Conservation (phyloP, 805 yeast species). For the Myxozyma geophila region DNA sequence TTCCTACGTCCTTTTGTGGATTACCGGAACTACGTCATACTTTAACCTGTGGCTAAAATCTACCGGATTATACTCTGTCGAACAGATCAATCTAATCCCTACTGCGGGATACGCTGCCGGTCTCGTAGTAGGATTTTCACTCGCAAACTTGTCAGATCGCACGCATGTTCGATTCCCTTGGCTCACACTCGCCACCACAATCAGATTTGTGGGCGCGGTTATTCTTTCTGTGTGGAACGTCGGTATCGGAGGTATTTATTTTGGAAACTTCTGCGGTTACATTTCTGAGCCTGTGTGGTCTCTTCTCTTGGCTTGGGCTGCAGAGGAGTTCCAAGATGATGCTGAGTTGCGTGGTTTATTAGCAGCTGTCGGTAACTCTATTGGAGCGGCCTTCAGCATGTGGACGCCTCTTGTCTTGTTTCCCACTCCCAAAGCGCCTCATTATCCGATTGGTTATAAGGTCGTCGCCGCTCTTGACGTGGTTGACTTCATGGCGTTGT, state of each 20-base stretch:
- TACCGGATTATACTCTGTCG: constrained; percentile 34
- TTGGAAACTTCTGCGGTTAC: constrained; percentile 26
- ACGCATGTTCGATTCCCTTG: constrained; percentile 42
- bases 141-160: constrained; percentile 44
- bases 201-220: constrained; percentile 23
- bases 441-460: constrained; percentile 24
- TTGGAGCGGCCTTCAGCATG: constrained; percentile 28
- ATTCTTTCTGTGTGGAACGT: constrained; percentile 27
- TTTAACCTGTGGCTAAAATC: constrained; percentile 45
- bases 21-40: constrained; percentile 34
- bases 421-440: constrained; percentile 29
- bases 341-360: constrained; percentile 31
- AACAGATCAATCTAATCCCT: constrained; percentile 44
- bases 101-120: constrained; percentile 46
- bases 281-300: constrained; percentile 32
- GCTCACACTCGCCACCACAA: constrained; percentile 33
- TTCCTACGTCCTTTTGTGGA: constrained; percentile 26
- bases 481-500: constrained; percentile 23
- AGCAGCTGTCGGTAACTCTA: constrained; percentile 29
- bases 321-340: constrained; percentile 34
- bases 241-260: constrained; percentile 30
- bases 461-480: constrained; percentile 20
- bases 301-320: constrained; percentile 30
- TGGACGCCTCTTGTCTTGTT: constrained; percentile 37
- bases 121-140: constrained; percentile 40